Percentiles rank a stretch among this genome's conserved stretches.
Conservation (phyloP, 2,329 filamentous ascomycete species). For the Phaeosphaeriaceae sp. region DNA sequence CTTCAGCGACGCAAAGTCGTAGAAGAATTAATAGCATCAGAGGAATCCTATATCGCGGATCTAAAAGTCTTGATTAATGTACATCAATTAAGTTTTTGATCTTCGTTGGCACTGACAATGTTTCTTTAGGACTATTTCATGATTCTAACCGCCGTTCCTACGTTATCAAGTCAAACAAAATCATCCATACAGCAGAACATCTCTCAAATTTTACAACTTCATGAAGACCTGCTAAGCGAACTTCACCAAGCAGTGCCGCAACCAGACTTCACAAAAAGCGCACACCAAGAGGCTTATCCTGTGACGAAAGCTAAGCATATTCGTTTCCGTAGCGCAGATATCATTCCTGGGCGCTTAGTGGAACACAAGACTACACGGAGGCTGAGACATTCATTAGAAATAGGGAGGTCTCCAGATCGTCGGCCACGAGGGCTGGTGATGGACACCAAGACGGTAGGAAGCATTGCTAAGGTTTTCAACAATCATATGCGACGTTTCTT, state of each 20-base stretch:
- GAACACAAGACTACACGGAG: constrained; percentile 43
- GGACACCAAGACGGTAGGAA: constrained; percentile 60
- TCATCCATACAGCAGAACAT: constrained; percentile 80
- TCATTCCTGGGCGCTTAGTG: constrained; percentile 47
- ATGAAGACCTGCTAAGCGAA: constrained; percentile 79
- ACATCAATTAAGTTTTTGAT: constrained; percentile 37
- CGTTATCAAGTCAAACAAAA: constrained; percentile 67
- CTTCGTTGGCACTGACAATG: neutral
- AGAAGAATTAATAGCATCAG: constrained; percentile 84
- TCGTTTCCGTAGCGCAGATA: constrained; percentile 57
- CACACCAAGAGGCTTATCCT: constrained; percentile 39
- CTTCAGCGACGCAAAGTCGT: constrained; percentile 78
- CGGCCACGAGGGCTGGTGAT: constrained; percentile 51
- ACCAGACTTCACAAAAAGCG: constrained; percentile 57
- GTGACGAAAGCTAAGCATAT: constrained; percentile 51
- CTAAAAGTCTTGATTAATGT: constrained; percentile 87
- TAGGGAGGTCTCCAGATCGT: constrained; percentile 49
- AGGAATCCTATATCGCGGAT: constrained; percentile 88
- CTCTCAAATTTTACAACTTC: constrained; percentile 78
- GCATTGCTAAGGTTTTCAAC: constrained; percentile 62
- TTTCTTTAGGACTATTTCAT: constrained; percentile 53
- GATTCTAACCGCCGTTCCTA: constrained; percentile 72
- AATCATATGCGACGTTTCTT: constrained; percentile 78
- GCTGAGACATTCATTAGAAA: constrained; percentile 55
- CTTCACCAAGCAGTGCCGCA: constrained; percentile 74